Evolutionary conservation across 257 asterid species (phyloP).

Genomic region (Fraxinus cuspidata): DNA sequence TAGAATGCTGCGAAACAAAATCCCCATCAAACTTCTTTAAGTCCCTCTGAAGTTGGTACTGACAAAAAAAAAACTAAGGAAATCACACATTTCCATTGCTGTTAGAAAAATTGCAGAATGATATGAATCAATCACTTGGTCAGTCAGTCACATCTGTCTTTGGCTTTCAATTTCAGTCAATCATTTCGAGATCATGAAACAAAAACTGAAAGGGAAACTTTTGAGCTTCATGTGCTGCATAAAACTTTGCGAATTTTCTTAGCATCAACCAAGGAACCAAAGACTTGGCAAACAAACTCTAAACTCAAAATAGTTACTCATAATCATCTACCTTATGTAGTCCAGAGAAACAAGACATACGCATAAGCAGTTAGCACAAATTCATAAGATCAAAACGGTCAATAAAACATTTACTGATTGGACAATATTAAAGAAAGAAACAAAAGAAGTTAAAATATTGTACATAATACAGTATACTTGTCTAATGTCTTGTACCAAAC

Average conservation of each 20-base stretch:
- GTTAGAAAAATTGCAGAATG: background rate
- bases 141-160: background rate
- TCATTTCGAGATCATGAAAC: background rate
- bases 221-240: background rate
- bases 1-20: slow-evolving; percentile 57
- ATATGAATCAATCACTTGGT: background rate
- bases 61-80: background rate
- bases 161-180: background rate
- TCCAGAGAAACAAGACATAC: background rate
- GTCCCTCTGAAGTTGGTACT: background rate
- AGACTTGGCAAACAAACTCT: background rate
- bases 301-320: background rate
- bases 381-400: background rate
- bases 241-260: background rate
- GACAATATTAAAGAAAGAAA: background rate
- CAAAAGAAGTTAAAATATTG: background rate
- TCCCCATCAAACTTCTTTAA: slow-evolving; percentile 8
- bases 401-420: too few relatives aligned
- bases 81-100: background rate
- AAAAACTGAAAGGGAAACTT: background rate
- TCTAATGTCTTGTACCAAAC: background rate
- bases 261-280: background rate
- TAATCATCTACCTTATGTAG: background rate
- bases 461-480: background rate
- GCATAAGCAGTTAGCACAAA: background rate